These are phyloP conservation scores for Athelia sp. DNA, from an alignment of 1,284 basidiomycete species.

Conservation along the genomic window DNA sequence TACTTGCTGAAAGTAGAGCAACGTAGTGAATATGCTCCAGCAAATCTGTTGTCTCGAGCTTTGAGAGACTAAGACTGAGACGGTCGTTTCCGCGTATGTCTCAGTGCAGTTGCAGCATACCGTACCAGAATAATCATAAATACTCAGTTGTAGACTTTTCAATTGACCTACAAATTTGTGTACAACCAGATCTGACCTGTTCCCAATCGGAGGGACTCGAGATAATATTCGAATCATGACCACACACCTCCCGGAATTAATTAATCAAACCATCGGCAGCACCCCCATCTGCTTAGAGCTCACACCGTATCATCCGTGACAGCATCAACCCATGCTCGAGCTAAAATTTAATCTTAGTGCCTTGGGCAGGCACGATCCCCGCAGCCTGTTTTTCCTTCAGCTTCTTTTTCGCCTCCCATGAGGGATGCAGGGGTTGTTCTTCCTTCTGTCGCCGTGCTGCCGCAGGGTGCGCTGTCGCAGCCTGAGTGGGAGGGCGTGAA, in stretches of 20 bases:
- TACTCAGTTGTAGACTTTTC: no score
- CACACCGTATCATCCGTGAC: background rate
- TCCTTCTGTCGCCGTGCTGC: conserved; percentile 9
- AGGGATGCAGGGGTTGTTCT: conserved; percentile 74
- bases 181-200: no score
- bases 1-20: background rate
- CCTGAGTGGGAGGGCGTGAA: no score
- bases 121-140: no score
- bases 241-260: background rate
- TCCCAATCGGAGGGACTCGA: background rate
- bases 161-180: no score
- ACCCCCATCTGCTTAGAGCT: background rate
- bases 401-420: conserved; percentile 88
- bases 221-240: background rate
- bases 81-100: background rate
- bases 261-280: background rate
- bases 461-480: no score
- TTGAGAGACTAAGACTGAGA: no score
- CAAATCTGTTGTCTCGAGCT: background rate
- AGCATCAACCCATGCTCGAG: conserved; percentile 7
- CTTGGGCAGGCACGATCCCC: conserved; percentile 55
- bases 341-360: conserved; percentile 64
- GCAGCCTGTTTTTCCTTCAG: conserved; percentile 62
- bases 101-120: no score
- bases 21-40: background rate